Conservation (phyloP, 2,329 filamentous ascomycete genomes). For the Orbilia oligospora region DNA sequence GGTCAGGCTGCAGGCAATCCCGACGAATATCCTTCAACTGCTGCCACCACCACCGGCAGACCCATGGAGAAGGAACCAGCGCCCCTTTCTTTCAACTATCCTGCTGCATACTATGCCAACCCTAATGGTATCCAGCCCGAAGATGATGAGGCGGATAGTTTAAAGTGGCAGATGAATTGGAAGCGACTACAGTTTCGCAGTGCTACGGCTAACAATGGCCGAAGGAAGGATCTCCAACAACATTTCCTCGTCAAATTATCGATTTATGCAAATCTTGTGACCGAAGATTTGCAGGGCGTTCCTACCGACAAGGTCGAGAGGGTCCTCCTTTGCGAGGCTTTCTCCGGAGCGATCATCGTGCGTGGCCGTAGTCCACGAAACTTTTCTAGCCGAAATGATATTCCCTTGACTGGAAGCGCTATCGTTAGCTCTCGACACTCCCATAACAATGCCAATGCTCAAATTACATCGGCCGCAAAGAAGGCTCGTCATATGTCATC, state of each 20-base stretch:
- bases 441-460: conserved; percentile 46
- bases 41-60: conserved; percentile 43
- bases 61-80: conserved; percentile 83
- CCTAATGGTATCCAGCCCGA: conserved; percentile 66
- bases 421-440: conserved; percentile 59
- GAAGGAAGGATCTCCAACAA: conserved; percentile 93
- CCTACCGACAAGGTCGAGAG: conserved; percentile 74
- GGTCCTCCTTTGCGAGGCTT: conserved; percentile 83
- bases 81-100: conserved; percentile 70
- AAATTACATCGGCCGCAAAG: conserved; percentile 52
- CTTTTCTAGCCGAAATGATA: conserved; percentile 93
- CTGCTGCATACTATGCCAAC: conserved; percentile 76
- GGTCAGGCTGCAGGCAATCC: conserved; percentile 10
- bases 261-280: conserved; percentile 80
- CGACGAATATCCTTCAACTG: conserved; percentile 54
- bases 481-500: conserved; percentile 58
- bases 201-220: conserved; percentile 95
- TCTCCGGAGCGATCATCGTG: conserved; percentile 92
- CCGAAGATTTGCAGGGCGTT: conserved; percentile 71
- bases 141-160: conserved; percentile 84
- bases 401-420: conserved; percentile 79
- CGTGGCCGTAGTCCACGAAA: conserved; percentile 93
- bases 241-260: conserved; percentile 93
- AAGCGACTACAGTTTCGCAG: conserved; percentile 93
- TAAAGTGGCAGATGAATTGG: conserved; percentile 94